Evolutionary conservation across 2,329 filamentous ascomycete species (phyloP).

Genomic region (Penicillium sp.): DNA sequence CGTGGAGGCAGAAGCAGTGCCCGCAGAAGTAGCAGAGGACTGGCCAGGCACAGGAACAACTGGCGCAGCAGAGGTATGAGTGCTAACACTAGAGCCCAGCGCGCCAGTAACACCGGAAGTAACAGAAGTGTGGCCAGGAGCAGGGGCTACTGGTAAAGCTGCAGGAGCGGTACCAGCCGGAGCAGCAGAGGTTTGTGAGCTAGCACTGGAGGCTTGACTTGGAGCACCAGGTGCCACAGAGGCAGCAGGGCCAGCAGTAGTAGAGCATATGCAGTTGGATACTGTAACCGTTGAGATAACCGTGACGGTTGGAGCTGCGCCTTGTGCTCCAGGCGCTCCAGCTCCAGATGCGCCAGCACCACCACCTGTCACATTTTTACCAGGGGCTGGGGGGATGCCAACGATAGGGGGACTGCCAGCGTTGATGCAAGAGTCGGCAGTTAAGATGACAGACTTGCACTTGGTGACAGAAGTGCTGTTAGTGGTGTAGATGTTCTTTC

Average conservation of each 20-base stretch:
- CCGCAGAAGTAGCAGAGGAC: not conserved
- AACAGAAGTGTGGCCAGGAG: conserved; percentile 12
- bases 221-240: conserved; percentile 8
- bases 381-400: not conserved
- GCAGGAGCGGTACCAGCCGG: conserved; percentile 1
- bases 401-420: conserved; percentile 23
- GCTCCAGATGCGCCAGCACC: not conserved
- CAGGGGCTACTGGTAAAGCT: not conserved
- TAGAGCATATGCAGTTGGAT: conserved; percentile 29
- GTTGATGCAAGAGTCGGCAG: conserved; percentile 46
- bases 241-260: conserved; percentile 13
- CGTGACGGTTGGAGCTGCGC: conserved; percentile 14
- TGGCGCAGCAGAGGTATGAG: conserved; percentile 20
- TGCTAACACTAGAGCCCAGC: conserved; percentile 10
- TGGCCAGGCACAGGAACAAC: not conserved
- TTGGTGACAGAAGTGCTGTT: conserved; percentile 39
- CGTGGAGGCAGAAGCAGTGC: not conserved
- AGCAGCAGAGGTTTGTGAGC: conserved; percentile 9
- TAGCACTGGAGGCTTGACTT: conserved; percentile 1
- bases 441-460: conserved; percentile 44
- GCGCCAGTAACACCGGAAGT: conserved; percentile 6
- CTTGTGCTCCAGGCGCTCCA: not conserved
- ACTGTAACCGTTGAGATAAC: conserved; percentile 31
- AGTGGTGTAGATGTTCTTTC: conserved; percentile 52
- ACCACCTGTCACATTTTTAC: not conserved